Conservation (phyloP, 2,329 filamentous ascomycete genomes). For the Fusarium metavorans region DNA sequence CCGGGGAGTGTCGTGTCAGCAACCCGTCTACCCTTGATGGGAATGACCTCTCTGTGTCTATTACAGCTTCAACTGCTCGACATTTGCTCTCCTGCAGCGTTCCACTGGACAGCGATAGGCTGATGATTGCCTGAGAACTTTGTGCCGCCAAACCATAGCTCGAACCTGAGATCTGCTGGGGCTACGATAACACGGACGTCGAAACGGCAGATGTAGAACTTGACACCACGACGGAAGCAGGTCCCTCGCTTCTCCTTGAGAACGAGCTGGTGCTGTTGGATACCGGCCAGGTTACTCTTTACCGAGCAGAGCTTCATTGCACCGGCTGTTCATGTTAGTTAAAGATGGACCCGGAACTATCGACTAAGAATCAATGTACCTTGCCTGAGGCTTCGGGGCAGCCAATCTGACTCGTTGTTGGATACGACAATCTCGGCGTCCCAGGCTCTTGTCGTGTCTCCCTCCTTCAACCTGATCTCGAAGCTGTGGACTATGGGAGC, state of each 20-base stretch:
- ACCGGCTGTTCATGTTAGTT: conserved; percentile 43
- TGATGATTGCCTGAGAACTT: conserved; percentile 38
- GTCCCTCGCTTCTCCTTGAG: conserved; percentile 51
- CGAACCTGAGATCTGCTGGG: conserved; percentile 63
- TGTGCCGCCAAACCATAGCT: conserved; percentile 52
- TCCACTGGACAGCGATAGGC: conserved; percentile 36
- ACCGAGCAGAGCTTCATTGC: conserved; percentile 54
- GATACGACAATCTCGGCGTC: conserved; percentile 55
- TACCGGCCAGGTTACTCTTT: conserved; percentile 54
- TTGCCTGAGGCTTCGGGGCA: conserved; percentile 53
- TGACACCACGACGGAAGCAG: conserved; percentile 50
- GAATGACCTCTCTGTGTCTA: not conserved
- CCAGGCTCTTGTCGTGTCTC: conserved; percentile 51
- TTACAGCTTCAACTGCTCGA: not conserved
- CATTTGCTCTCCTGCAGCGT: conserved; percentile 3
- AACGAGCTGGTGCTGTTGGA: conserved; percentile 53
- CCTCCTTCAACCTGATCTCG: conserved; percentile 48
- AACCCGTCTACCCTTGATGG: not conserved
- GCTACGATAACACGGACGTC: conserved; percentile 67
- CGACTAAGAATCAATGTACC: conserved; percentile 38
- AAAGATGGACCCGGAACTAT: not conserved
- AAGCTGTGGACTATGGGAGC: conserved; percentile 48
- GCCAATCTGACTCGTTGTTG: conserved; percentile 49
- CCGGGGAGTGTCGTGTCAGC: not conserved
- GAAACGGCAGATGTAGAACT: conserved; percentile 56